These are phyloP conservation scores for Chalciporus chontae DNA, from an alignment of 768 basidiomycete genomes.

Conservation along the genomic window DNA sequence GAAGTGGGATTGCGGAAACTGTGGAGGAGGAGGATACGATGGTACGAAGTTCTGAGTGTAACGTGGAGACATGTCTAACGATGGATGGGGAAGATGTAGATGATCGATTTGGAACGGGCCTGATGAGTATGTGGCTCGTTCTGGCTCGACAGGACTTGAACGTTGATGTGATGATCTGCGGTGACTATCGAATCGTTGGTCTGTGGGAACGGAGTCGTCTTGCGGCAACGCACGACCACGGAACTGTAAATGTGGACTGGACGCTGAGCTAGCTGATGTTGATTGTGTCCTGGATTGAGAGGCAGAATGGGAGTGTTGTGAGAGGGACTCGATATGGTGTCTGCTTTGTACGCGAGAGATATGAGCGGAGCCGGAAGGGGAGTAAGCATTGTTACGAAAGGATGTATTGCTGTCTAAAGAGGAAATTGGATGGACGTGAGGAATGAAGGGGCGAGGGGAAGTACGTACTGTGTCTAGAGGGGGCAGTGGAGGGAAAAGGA, in stretches of 20 bases:
- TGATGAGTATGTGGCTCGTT: slow-evolving; percentile 14
- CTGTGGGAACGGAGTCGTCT: slow-evolving; percentile 30
- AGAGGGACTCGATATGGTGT: slow-evolving; percentile 28
- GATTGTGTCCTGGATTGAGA: slow-evolving; percentile 46
- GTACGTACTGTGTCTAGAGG: slow-evolving; percentile 39
- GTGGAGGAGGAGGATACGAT: slow-evolving; percentile 15
- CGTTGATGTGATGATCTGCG: slow-evolving; percentile 14
- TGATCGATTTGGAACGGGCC: slow-evolving; percentile 15
- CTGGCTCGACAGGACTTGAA: slow-evolving; percentile 20
- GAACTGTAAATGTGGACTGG: slow-evolving; percentile 43
- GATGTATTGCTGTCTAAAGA: slow-evolving; percentile 27
- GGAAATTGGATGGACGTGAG: slow-evolving; percentile 5
- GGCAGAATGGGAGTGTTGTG: slow-evolving; percentile 31
- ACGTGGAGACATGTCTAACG: slow-evolving; percentile 22
- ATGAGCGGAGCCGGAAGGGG: slow-evolving; percentile 31
- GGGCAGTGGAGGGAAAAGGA: slow-evolving; percentile 26
- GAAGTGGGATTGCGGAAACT: slow-evolving; percentile 15
- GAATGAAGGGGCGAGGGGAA: slow-evolving; percentile 10
- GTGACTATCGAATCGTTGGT: slow-evolving; percentile 23
- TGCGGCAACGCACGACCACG: slow-evolving; percentile 41
- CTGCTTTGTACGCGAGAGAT: slow-evolving; percentile 37
- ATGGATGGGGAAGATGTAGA: slow-evolving; percentile 18
- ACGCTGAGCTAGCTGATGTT: slow-evolving; percentile 43
- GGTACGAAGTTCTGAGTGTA: slow-evolving; percentile 13
- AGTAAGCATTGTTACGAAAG: slow-evolving; percentile 26